Base-by-base conservation (phyloP, 345 rosid species). In the Eucalyptus lansdowneana region DNA sequence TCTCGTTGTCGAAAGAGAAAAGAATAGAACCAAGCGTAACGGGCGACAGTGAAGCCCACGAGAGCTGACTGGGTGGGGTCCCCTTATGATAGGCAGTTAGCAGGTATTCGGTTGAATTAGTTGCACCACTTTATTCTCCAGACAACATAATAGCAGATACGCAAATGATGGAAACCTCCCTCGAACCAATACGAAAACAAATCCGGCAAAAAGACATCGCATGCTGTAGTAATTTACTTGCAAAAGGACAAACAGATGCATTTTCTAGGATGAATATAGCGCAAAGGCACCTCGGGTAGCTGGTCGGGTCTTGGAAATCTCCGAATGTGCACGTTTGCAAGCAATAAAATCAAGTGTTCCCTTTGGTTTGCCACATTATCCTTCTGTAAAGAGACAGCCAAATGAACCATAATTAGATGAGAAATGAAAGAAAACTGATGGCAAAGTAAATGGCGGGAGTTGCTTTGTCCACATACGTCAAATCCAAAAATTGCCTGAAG, bases 341-440 rank as follows among this genome's bases (percentile, higher is more conserved):
- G 97, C 91, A 98, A 91, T 86, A 98, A 93, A 90, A 98, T 97
- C 92, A 98, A 91, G 92, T 98, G 99, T 89, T 98, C 99, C 92
- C 99, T 97, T 94, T 98, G 99, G 93, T 98, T 98, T 91, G 98
- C 97, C 93, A 98, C 99, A 80, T 93, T 98, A 88, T 94, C 99
- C 91, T 95, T 95, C 99, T 98, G 99, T 89, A 91, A 87, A 86
- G 50, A 86, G 87, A 87, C 86, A 87, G 80, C 50, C 87, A 29
- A 87, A 81, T 4, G 14, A 80, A 86, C 86, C 50, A 90, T 49
- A 15, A 47, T 65, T 86, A 37, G 40, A 37, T 37, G 40, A 37
- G 88, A 69, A 29, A 76, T 16, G 34, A 45, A 67, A 88, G 86
- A 19, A 49, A 54, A 51, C 51, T 34, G 12, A 44, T 11, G 25